Evolutionary conservation across 495 filamentous ascomycete species (phyloP).

Genomic region (Arthonia radiata): DNA sequence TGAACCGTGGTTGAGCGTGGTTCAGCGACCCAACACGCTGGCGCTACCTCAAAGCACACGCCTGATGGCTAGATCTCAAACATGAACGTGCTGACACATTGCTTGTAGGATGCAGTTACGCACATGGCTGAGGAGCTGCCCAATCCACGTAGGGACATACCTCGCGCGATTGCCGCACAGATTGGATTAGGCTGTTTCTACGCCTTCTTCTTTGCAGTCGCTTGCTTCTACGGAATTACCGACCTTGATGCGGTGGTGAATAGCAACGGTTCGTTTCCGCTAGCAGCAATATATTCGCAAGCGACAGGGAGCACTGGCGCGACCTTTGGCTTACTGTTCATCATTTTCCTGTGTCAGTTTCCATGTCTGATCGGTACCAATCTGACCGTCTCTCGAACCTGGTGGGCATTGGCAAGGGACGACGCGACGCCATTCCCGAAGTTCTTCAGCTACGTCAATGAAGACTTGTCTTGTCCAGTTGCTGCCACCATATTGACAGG

Average conservation of each 20-base stretch:
- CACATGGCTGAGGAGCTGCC: conserved; percentile 69
- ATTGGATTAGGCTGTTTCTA: conserved; percentile 20
- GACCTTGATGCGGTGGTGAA: conserved; percentile 34
- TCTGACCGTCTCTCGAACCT: conserved; percentile 57
- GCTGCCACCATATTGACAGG: conserved; percentile 41
- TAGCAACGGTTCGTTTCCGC: conserved; percentile 34
- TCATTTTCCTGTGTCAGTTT: conserved; percentile 39
- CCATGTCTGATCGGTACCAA: conserved; percentile 40
- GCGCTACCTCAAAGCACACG: too few species aligned
- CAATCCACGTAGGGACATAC: conserved; percentile 34
- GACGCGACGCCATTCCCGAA: conserved; percentile 29
- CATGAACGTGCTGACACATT: conserved; percentile 44
- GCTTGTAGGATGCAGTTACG: too few species aligned
- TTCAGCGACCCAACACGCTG: too few species aligned
- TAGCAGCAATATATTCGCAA: conserved; percentile 57
- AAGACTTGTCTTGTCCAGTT: conserved; percentile 35
- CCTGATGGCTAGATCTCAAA: too few species aligned
- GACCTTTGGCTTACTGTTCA: conserved; percentile 40
- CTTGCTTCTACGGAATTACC: conserved; percentile 45
- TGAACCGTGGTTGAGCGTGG: too few species aligned
- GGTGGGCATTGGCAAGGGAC: conserved; percentile 65
- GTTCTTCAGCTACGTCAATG: conserved; percentile 23
- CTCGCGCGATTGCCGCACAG: conserved; percentile 24
- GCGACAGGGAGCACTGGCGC: conserved; percentile 36
- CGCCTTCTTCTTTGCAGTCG: conserved; percentile 47